Evolutionary conservation across 2,329 filamentous ascomycete genomes (phyloP).

Genomic region (Pyricularia sp.): DNA sequence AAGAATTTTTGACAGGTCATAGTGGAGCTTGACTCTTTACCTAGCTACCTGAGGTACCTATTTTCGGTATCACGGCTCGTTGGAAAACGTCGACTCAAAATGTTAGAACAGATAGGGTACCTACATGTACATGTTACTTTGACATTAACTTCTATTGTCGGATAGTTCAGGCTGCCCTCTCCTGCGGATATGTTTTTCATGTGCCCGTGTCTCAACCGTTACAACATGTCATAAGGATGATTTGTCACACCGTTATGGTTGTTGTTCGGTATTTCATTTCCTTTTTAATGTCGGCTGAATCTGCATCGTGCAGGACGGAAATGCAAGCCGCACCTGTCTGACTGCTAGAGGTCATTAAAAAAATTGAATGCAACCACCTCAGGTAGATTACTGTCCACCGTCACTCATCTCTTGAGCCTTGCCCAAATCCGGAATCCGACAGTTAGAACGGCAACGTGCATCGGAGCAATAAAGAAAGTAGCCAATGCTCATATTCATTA

Average conservation of each 20-base stretch:
- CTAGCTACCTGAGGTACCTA: too few species aligned
- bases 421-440: not conserved
- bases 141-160: too few species aligned
- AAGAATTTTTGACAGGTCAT: not conserved
- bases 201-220: not conserved
- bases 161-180: not conserved
- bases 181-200: not conserved
- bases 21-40: not conserved
- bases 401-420: not conserved
- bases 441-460: not conserved
- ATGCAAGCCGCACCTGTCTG: not conserved
- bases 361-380: not conserved
- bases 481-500: not conserved
- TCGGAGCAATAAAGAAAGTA: not conserved
- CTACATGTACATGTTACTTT: too few species aligned
- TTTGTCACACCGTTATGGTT: not conserved
- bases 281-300: not conserved
- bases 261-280: not conserved
- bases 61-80: not conserved
- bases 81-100: not conserved
- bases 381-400: not conserved
- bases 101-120: too few species aligned
- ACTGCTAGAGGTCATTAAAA: not conserved
- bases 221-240: not conserved
- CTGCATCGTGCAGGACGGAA: not conserved